A percentile compares a stretch with the other conserved stretches of the same genome.
Conservation (phyloP, 2,329 filamentous ascomycete species). For the Leptographium lundbergii region DNA sequence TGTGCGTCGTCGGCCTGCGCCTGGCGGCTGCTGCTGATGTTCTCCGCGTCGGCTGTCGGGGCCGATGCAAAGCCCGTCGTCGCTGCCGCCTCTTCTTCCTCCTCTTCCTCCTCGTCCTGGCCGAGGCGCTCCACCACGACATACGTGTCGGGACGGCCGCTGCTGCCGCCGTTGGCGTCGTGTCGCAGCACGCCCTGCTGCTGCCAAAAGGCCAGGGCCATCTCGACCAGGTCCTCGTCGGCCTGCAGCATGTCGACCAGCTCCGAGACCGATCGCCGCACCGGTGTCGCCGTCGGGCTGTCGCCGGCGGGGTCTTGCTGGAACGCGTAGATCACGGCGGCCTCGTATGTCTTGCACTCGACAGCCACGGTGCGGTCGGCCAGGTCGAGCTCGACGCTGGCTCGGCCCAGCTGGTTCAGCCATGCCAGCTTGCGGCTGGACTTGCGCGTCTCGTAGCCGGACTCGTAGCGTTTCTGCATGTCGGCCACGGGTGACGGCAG, state of each 20-base stretch:
- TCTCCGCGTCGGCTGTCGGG: conserved; percentile 10
- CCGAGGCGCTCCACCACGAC: conserved; percentile 49
- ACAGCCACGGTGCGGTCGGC: conserved; percentile 63
- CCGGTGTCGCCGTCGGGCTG: conserved; percentile 16
- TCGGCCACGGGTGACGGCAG: conserved; percentile 46
- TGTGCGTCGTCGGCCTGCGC: conserved; percentile 42
- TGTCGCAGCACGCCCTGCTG: conserved; percentile 49
- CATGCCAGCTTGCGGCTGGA: conserved; percentile 76
- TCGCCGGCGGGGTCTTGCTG: conserved; percentile 29
- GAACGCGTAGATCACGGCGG: conserved; percentile 78
- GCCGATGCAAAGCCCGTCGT: conserved; percentile 10
- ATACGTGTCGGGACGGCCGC: conserved; percentile 37
- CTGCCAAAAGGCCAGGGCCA: conserved; percentile 61
- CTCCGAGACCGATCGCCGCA: conserved; percentile 36
- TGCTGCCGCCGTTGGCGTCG: background rate
- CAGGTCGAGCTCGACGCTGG: conserved; percentile 69
- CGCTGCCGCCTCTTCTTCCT: conserved; percentile 1
- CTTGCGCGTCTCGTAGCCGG: conserved; percentile 69
- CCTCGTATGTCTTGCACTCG: conserved; percentile 73
- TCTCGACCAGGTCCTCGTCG: conserved; percentile 57
- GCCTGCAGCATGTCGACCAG: conserved; percentile 49
- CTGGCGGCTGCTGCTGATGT: conserved; percentile 19
- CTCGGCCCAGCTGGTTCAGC: conserved; percentile 71
- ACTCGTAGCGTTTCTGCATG: conserved; percentile 58
- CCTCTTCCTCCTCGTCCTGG: conserved; percentile 2